Conservation (phyloP, 306 rosid species). For the Quercus mongolica region DNA sequence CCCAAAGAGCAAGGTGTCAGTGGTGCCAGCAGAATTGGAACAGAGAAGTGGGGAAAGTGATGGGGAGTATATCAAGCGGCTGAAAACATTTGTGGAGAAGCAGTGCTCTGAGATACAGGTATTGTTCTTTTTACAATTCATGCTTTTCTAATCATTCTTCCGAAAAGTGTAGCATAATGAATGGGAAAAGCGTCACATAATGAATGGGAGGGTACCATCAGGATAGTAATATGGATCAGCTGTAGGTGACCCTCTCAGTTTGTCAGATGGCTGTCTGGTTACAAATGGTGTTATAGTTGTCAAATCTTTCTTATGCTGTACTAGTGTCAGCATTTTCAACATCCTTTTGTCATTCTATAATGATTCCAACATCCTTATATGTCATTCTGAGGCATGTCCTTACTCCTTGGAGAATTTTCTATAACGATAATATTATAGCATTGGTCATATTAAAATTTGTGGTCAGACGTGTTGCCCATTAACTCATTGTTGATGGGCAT, state of each 20-base stretch:
- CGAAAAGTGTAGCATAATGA: not conserved
- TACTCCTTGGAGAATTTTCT: too few species aligned
- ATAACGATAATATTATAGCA: not conserved
- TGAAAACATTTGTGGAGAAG: constrained; percentile 79
- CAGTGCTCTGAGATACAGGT: constrained; percentile 96
- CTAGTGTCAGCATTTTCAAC: not conserved
- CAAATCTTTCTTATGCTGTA: not conserved
- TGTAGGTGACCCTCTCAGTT: not conserved
- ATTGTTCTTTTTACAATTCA: not conserved
- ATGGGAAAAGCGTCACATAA: not conserved
- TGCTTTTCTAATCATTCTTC: constrained; percentile 8
- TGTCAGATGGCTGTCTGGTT: not conserved
- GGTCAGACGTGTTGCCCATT: not conserved
- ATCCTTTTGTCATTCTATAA: not conserved
- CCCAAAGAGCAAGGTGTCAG: constrained; percentile 82
- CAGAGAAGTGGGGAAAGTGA: constrained; percentile 78
- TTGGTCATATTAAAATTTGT: not conserved
- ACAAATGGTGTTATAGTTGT: too few species aligned
- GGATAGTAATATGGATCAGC: not conserved
- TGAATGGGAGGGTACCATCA: constrained; percentile 1
- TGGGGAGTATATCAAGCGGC: constrained; percentile 74
- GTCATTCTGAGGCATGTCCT: too few species aligned
- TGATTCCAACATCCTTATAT: not conserved
- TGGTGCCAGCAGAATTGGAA: constrained; percentile 90
- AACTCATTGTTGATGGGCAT: not conserved